Evolutionary conservation across 306 rosid genomes (phyloP), one percentile per base, ranked within the genome.

Genomic region (Lathyrus oleraceus): DNA sequence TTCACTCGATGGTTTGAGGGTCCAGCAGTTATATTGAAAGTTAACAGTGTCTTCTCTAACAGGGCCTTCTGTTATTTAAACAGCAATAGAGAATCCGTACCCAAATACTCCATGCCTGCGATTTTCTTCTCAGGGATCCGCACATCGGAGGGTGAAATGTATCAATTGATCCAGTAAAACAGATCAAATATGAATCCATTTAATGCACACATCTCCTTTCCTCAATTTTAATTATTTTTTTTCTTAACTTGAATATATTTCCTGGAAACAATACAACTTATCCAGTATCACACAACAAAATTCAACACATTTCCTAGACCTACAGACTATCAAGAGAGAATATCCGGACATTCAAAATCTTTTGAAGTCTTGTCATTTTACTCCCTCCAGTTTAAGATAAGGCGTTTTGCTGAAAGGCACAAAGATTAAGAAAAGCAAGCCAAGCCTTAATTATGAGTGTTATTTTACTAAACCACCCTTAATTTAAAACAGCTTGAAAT

Each of bases 401-500:
- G 17, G 16, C 9, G 9, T 65, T 65, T 65, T 65, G 38, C 23
- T 65, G n/a, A 65, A 65, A 44, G 38, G 57, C 2, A 51, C 10
- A 51, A 51, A 51, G 57, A 51, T 51, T 17, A 51, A 51, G 57
- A 17, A 51, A 19, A 11, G 9, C 17, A 40, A 19, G 52, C 38
- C 69, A 63, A 12, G 32, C 25, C n/a, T 62, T 62, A 61, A 13
- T 17, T 62, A 62, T 63, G 68, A 40, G 52, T 51, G 19, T 10
- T 40, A 1, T 40, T 64, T 64, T 21, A 19, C 54, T 64, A 64
- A 14, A 21, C 69, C 21, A 63, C 52, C 51, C 36, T 19, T 40
- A 42, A 64, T 64, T 13, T 42, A 42, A 16, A 42, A 21, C 27
- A 39, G 51, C 48, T 62, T 8, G 45, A 62, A 62, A 19, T 62